Conservation (phyloP, 2,329 filamentous ascomycete genomes). For the Aureobasidium namibiae region DNA sequence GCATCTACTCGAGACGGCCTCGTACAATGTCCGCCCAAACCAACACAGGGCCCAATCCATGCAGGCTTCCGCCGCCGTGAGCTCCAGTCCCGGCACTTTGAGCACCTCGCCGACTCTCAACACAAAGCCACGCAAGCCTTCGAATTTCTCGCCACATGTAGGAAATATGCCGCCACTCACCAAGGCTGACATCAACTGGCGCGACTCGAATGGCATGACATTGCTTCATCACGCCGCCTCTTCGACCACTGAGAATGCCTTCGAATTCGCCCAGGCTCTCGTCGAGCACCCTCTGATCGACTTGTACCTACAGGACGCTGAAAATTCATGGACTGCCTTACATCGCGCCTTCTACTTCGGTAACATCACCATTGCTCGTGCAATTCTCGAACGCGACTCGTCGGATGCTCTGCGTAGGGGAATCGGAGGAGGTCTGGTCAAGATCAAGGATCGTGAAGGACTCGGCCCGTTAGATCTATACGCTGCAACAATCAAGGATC, state of each 20-base stretch:
- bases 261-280: conserved; percentile 68
- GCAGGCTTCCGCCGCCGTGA: conserved; percentile 26
- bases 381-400: conserved; percentile 71
- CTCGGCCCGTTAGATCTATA: conserved; percentile 93
- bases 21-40: conserved; percentile 42
- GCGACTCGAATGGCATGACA: conserved; percentile 73
- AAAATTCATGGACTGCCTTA: conserved; percentile 93
- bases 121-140: conserved; percentile 27
- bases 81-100: conserved; percentile 36
- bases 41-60: conserved; percentile 13
- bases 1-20: conserved; percentile 70
- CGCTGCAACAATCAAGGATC: conserved; percentile 72
- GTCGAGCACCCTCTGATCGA: conserved; percentile 77
- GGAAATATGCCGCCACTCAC: conserved; percentile 39
- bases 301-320: conserved; percentile 75
- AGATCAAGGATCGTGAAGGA: conserved; percentile 91
- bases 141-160: conserved; percentile 26
- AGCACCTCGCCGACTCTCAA: conserved; percentile 37
- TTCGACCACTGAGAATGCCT: conserved; percentile 59
- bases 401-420: conserved; percentile 57
- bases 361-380: conserved; percentile 76
- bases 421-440: conserved; percentile 69
- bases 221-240: conserved; percentile 78
- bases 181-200: conserved; percentile 70
- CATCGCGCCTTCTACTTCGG: conserved; percentile 86